A percentile compares a stretch with the other conserved stretches of the same genome.
Conservation (phyloP, 164 flowering plant species). For the Piper betle region DNA sequence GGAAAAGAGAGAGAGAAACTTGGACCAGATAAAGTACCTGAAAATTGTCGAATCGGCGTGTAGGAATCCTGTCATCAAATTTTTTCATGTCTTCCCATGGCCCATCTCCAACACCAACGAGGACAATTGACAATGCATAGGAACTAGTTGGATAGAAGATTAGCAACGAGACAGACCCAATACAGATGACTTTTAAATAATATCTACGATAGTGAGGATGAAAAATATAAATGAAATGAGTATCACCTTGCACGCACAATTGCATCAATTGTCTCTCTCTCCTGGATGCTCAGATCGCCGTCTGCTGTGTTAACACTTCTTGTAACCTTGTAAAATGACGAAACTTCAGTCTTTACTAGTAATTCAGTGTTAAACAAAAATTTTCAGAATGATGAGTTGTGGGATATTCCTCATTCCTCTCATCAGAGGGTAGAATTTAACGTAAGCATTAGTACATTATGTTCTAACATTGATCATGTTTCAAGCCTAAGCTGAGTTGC, state of each 20-base stretch:
- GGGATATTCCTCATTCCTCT: too few species aligned
- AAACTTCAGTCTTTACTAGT: neutral
- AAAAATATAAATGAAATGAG: too few species aligned
- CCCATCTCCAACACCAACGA: constrained; percentile 95
- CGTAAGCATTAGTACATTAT: too few species aligned
- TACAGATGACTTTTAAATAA: too few species aligned
- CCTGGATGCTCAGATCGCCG: constrained; percentile 42
- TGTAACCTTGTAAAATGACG: constrained; percentile 35
- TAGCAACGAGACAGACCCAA: neutral
- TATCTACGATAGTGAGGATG: too few species aligned
- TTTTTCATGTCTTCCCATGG: constrained; percentile 92
- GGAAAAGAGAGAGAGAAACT: too few species aligned
- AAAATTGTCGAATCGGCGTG: constrained; percentile 79
- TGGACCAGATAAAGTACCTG: constrained; percentile 26
- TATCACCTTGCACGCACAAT: constrained; percentile 55
- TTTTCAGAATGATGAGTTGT: neutral
- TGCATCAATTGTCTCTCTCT: constrained; percentile 37
- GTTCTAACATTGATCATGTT: too few species aligned
- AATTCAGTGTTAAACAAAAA: neutral
- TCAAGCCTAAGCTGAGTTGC: too few species aligned
- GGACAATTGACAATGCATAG: constrained; percentile 66
- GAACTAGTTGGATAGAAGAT: neutral
- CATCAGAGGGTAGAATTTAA: too few species aligned
- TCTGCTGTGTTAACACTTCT: constrained; percentile 30
- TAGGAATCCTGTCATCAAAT: constrained; percentile 86